Evolutionary conservation across 2,329 filamentous ascomycete species (phyloP).

Genomic region (Aspergillus clavatus): DNA sequence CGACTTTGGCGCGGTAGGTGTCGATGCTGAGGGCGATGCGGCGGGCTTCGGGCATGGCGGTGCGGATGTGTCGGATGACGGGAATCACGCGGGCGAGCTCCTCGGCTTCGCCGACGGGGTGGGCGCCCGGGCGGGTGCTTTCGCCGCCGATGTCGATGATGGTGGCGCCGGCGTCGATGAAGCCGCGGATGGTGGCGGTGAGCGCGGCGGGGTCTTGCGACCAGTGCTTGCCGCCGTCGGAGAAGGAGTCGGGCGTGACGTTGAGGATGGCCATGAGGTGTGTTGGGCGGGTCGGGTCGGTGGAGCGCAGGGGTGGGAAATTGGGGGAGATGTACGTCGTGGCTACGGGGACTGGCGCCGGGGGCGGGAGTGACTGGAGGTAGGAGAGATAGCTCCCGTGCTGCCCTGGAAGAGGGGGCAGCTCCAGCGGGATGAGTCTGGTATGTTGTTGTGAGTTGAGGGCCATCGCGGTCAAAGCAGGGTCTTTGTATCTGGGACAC

Average conservation of each 20-base stretch:
- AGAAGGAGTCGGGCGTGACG: conserved; percentile 93
- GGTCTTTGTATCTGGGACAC: not conserved
- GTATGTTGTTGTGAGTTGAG: conserved; percentile 1
- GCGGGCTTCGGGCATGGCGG: conserved; percentile 55
- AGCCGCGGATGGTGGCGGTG: conserved; percentile 53
- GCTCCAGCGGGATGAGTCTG: conserved; percentile 41
- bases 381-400: conserved; percentile 31
- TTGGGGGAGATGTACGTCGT: conserved; percentile 35
- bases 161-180: conserved; percentile 66
- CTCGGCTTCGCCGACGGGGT: conserved; percentile 64
- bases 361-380: conserved; percentile 31
- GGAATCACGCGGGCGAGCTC: conserved; percentile 76
- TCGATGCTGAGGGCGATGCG: conserved; percentile 78
- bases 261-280: conserved; percentile 93
- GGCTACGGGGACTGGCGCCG: conserved; percentile 33
- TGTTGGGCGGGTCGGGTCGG: conserved; percentile 56
- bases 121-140: conserved; percentile 75
- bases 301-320: conserved; percentile 55
- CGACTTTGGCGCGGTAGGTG: conserved; percentile 84
- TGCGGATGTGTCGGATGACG: conserved; percentile 67
- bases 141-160: conserved; percentile 93
- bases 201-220: conserved; percentile 48
- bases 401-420: conserved; percentile 27
- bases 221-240: conserved; percentile 70
- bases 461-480: not conserved